These are phyloP conservation scores for Parathielavia hyrcaniae DNA, from an alignment of 495 filamentous ascomycete species.

Conservation along the genomic window DNA sequence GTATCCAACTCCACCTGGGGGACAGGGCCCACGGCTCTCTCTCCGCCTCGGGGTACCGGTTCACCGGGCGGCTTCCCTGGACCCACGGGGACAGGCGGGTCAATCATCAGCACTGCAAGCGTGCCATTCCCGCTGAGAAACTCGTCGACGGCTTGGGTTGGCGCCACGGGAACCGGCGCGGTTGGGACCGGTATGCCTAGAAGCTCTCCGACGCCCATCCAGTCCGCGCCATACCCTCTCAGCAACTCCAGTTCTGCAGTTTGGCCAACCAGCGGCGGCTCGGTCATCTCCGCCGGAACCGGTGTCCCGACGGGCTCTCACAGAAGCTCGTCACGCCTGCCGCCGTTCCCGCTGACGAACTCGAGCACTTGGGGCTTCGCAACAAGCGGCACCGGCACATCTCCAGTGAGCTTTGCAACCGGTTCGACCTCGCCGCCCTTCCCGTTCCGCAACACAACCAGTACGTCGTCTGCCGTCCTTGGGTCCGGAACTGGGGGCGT, in stretches of 20 bases:
- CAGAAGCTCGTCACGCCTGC: neutral
- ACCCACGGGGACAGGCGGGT: neutral
- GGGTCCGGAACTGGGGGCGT: neutral
- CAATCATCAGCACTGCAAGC: neutral
- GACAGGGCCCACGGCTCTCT: neutral
- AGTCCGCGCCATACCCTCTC: constrained; percentile 11
- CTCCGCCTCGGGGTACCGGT: neutral
- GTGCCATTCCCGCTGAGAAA: constrained; percentile 10
- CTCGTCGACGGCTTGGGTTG: neutral
- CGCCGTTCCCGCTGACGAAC: constrained; percentile 21
- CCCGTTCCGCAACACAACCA: constrained; percentile 18
- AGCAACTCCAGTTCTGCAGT: constrained; percentile 13
- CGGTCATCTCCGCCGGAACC: constrained; percentile 11
- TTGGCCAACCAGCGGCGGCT: neutral
- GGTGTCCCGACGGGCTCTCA: neutral
- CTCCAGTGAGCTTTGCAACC: neutral
- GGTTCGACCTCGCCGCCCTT: constrained; percentile 8
- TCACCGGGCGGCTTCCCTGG: neutral
- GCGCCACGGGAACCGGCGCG: constrained; percentile 16
- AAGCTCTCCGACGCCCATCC: neutral
- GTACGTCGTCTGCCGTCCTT: neutral
- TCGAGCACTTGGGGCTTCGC: constrained; percentile 11
- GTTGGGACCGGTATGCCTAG: constrained; percentile 4
- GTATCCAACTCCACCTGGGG: constrained; percentile 20
- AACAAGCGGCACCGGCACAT: constrained; percentile 3